phyloP scores from a whole-genome alignment of 1,284 basidiomycete species.

The Ganoderma resinaceum region DNA sequence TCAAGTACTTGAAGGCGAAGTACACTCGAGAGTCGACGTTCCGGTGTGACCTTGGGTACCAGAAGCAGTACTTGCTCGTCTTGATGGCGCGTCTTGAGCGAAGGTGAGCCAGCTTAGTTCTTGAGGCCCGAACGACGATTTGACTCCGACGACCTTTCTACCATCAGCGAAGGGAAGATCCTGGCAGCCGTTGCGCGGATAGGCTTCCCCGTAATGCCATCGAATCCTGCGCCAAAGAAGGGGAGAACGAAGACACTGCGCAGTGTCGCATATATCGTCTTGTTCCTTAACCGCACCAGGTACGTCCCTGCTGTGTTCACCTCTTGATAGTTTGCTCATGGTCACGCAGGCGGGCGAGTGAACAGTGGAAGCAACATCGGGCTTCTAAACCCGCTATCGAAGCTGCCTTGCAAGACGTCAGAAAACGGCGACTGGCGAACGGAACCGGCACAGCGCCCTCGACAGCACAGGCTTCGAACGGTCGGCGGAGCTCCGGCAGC shows the following conservation, averaged over 20 bases:
- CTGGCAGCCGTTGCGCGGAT: constrained; percentile 80
- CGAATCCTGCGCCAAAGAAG: constrained; percentile 13
- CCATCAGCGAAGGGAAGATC: constrained; percentile 76
- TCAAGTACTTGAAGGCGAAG: constrained; percentile 92
- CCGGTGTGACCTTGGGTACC: constrained; percentile 82
- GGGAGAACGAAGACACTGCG: constrained; percentile 53
- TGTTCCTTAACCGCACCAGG: constrained; percentile 76
- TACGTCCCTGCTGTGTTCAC: constrained; percentile 45
- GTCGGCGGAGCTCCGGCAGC: background rate
- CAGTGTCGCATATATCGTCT: constrained; percentile 61
- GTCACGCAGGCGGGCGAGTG: constrained; percentile 57
- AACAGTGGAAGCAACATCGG: constrained; percentile 67
- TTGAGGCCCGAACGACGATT: background rate
- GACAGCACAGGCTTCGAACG: constrained; percentile 6
- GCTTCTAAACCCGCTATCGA: constrained; percentile 65
- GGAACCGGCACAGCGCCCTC: constrained; percentile 13
- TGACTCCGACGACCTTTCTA: constrained; percentile 14
- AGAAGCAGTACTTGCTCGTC: constrained; percentile 84
- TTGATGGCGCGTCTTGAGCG: constrained; percentile 73
- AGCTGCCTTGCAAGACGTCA: constrained; percentile 74
- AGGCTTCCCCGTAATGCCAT: constrained; percentile 59
- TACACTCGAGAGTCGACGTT: constrained; percentile 87
- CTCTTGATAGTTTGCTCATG: background rate
- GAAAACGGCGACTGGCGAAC: constrained; percentile 52
- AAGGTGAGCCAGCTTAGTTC: constrained; percentile 56